Evolutionary conservation across 768 basidiomycete genomes (phyloP), one percentile per base, ranked within the genome.

Genomic region (Psilocybe sp.): DNA sequence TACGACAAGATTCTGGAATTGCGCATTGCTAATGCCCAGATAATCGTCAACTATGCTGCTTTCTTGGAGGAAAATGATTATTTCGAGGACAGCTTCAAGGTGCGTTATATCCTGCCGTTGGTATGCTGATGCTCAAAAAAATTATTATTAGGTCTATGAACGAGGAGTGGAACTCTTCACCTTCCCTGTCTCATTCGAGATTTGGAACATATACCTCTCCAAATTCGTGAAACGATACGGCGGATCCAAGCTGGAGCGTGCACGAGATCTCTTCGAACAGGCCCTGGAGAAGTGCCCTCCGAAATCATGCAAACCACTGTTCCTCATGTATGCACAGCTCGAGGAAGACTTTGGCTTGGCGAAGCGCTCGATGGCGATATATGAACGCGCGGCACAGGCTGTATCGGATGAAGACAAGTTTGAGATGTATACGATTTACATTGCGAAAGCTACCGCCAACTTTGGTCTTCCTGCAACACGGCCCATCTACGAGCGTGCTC

Each of bases 51-150:
- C 66, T 98, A 95, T 54, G 95, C 97, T 2, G 83, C 89, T 4
- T 99, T 98, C 78, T 71, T 99, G 42, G 96, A 98, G 65, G 96
- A 98, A 65, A 96, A 98, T 70, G 83, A 93, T 58, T 99, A 98
- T 69, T 99, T 89, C 69, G 97, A 99, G 60, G 97, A 98, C 61
- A 92, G 92, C 67, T 99, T 98, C 83, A 97, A 94, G 80, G 91
- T 87, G 60, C 35, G 65, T 51, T 33, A 43, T 7, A 7, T 28
- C 23, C 23, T 28, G n/a, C 33, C 36, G 44, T 13, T 6, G 8
- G 35, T 40, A 41, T 4, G 5, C n/a, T 42, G 14, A 8, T 51
- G n/a, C 13, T n/a, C 40, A 13, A 36, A 16, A 16, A 28, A 36
- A 13, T 49, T 37, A 62, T 55, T 13, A 28, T 20, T 43, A 90